Evolutionary conservation across 768 basidiomycete genomes (phyloP), one percentile per base, ranked within the genome.

Genomic region (Phaffia australis): DNA sequence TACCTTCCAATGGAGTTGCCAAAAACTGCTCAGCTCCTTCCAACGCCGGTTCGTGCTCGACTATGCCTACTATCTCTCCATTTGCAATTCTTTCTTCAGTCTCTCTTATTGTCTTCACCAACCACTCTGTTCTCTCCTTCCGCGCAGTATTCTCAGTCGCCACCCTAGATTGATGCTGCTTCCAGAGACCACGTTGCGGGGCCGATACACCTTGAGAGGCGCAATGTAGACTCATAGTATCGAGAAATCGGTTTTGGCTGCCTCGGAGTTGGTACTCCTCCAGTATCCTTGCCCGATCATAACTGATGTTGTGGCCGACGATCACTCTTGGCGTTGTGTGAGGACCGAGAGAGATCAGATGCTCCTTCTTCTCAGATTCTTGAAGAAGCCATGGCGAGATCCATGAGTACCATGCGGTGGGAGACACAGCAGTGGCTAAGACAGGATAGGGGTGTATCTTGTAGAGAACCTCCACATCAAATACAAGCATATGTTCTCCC

Each of bases 301-400:
- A 98, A 0, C 91, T 88, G 52, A 98, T 86, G 72, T 95, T 95
- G 76, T 99, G 95, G 2, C 95, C 94, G 35, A 97, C 85, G 29
- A 97, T 79, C 35, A 97, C 74, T 18, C 85, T 82, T 0, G 85
- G 79, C 0, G 25, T 29, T 3, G 64, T 51, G 6, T 55, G 21
- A 7, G 71, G 70, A 1, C 89, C 88, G 2, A 93, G 68, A 0
- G 90, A 85, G 60, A 93, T 84, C 62, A 94, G 79, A 35, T 93
- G 89, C 46, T 78, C 76, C 0, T 76, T 74, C 54, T 83, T 78
- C 11, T 80, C 78, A 23, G 83, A 78, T 70, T 82, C 80, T 18
- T 82, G 83, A 4, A 92, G 80, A 14, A 95, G 76, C 91, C 91
- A 94, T 0, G 95, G 95, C 0, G 89, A 92, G 69, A 95, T 83